Base-by-base conservation (phyloP, 495 filamentous ascomycete species). In the Penicillium turbatum region DNA sequence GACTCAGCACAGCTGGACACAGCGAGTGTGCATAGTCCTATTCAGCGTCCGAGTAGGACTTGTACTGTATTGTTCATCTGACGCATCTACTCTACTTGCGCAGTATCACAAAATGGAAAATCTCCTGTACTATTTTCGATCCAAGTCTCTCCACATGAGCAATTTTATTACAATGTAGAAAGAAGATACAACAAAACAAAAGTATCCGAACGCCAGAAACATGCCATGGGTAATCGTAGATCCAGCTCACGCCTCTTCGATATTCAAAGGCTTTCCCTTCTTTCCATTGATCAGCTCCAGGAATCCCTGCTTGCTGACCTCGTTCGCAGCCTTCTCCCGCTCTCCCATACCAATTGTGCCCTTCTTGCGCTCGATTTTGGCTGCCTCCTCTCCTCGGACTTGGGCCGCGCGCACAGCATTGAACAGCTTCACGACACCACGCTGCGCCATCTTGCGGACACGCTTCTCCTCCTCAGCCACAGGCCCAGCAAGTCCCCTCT, bases 271-370 rank as follows among this genome's bases (percentile, higher is more conserved):
- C 61, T 72, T 73, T 42, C 74, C 77, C 67, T 80, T 79, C 68
- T 80, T 81, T 34, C 75, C 73, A 44, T 69, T 76, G 70, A 98
- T 96, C 67, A 97, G 63, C 47, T 96, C 91, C 67, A 98, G 72
- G 73, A 97, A 98, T 7, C 92, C 90, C 72, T 96, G 85, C 77
- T 92, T 93, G 71, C 86, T 92, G 86, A 97, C 95, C 76, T 97
- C 92, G 49, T 86, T 92, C 37, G 92, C 82, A 65, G 81, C 85
- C 77, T 93, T 90, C 74, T 91, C 83, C 59, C 86, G 82, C 69
- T 86, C 78, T 54, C 76, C 82, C 51, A 82, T 75, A 12, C 89
- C 89, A 41, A 92, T 76, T 11, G 92, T 75, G n/a, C 87, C 88
- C 68, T 87, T 84, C 64, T 80, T 78, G 65, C 80, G 74, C 30